Evolutionary conservation across 2,329 filamentous ascomycete species (phyloP), one percentile per base, ranked within the genome.

Genomic region (Trichoderma sp.): DNA sequence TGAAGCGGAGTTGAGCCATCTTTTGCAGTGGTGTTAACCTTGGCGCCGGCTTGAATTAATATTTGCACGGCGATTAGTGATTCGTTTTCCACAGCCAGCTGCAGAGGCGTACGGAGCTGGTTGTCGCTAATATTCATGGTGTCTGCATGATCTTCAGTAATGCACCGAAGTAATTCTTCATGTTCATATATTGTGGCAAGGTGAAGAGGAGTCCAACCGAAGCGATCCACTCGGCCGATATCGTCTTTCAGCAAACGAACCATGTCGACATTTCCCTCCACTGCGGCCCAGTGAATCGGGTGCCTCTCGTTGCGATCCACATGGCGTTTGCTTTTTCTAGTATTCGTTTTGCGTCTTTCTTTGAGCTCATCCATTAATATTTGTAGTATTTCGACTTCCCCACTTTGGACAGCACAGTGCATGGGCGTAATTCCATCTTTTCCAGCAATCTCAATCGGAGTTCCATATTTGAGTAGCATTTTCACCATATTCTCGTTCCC

Each of bases 231-330:
- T 1, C 32, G 26, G 5, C 14, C 6, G 16, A 68, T 55, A 4
- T 59, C 66, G 8, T 49, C 52, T 7, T 56, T 51, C 4, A 68
- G 5, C 1, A 43, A 0, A 7, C 10, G 7, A 26, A 65, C 30
- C n/a, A 49, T 18, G 1, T 28, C 16, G 4, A 26, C 8, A 11
- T 64, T 21, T 18, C 66, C 66, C 3, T 32, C 18, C 5, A 43
- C 30, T 26, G 59, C 59, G 26, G 66, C 66, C 66, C 66, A 68
- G 59, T 68, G 66, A 28, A 68, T 55, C 3, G 66, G 58, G 11
- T 51, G 21, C 3, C 66, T 59, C 5, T 37, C 34, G n/a, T 68
- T 54, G 8, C 26, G 59, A 55, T 64, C 58, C 0, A 43, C 39
- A 10, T 37, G 52, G 4, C 14, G 4, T 1, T 13, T 4, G 11